A percentile compares a stretch with the other conserved stretches of the same genome.
Evolutionary conservation across 768 basidiomycete species (phyloP).

Genomic region (Mycena leptocephala): DNA sequence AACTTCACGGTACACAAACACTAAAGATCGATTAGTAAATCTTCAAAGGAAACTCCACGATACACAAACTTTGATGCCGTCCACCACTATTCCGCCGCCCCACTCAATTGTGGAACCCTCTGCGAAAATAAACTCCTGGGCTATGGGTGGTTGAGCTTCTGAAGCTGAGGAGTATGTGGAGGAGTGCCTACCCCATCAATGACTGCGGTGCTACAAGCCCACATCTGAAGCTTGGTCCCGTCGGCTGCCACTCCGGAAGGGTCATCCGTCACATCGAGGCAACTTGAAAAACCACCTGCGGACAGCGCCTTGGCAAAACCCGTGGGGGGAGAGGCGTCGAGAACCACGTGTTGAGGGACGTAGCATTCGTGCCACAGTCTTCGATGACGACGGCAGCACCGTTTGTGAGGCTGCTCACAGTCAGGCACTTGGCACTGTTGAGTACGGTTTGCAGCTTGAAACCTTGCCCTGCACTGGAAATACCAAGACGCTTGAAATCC

Average conservation of each 20-base stretch:
- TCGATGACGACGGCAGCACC: too few species aligned
- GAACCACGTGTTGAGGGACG: constrained; percentile 12
- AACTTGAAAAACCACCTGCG: constrained; percentile 7
- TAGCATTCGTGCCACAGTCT: too few species aligned
- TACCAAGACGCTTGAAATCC: constrained; percentile 15
- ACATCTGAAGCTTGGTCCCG: constrained; percentile 16
- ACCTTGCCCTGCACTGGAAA: constrained; percentile 10
- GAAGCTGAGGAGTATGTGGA: constrained; percentile 6
- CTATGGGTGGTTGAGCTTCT: constrained; percentile 9
- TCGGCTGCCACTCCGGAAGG: constrained; percentile 9
- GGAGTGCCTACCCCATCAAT: background rate
- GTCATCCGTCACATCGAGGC: constrained; percentile 8
- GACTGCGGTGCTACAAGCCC: background rate
- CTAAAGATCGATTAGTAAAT: constrained; percentile 6
- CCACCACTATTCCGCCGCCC: constrained; percentile 3
- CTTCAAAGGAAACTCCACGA: background rate
- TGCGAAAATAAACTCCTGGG: constrained; percentile 5
- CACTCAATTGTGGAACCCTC: constrained; percentile 11
- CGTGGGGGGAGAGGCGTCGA: background rate
- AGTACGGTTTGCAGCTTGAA: constrained; percentile 11
- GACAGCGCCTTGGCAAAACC: constrained; percentile 5
- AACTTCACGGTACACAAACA: constrained; percentile 8
- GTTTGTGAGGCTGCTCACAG: too few species aligned
- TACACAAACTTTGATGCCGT: constrained; percentile 9
- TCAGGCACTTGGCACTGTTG: too few species aligned